These are phyloP conservation scores for Anethum foeniculum DNA, from an alignment of 140 eudicot species.

Conservation along the genomic window DNA sequence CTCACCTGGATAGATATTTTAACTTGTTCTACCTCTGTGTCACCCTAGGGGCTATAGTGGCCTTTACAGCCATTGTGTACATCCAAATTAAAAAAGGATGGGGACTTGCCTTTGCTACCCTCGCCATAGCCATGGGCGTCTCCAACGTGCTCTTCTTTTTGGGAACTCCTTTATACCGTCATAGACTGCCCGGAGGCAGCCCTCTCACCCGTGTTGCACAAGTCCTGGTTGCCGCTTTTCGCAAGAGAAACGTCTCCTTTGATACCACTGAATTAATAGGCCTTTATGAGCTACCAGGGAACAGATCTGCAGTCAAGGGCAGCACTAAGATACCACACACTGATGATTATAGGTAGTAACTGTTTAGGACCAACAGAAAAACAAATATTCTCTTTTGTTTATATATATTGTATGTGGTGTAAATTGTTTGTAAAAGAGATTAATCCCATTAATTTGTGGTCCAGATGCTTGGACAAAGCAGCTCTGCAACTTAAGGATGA, in stretches of 20 bases:
- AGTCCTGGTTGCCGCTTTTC: conserved; percentile 77
- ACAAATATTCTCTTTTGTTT: not conserved
- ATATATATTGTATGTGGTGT: not conserved
- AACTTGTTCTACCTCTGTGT: conserved; percentile 79
- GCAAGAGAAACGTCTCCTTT: conserved; percentile 64
- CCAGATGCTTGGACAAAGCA: conserved; percentile 86
- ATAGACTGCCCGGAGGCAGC: conserved; percentile 87
- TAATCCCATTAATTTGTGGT: not conserved
- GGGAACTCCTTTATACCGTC: conserved; percentile 79
- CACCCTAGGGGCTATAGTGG: conserved; percentile 73
- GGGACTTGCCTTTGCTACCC: conserved; percentile 81
- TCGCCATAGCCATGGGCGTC: conserved; percentile 74
- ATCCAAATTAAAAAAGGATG: conserved; percentile 81
- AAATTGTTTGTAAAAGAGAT: not conserved
- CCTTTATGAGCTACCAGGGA: conserved; percentile 75
- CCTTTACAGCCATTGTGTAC: conserved; percentile 78
- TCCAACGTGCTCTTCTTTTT: conserved; percentile 70
- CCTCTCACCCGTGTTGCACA: conserved; percentile 92
- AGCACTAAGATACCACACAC: conserved; percentile 71
- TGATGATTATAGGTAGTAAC: conserved; percentile 62
- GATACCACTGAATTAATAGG: conserved; percentile 59
- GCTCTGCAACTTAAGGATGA: conserved; percentile 72
- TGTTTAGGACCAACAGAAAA: not conserved
- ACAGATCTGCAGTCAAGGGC: conserved; percentile 79
- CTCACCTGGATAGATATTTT: conserved; percentile 74